Conservation (phyloP, 441 rosid species). For the Metrosideros polymorpha region DNA sequence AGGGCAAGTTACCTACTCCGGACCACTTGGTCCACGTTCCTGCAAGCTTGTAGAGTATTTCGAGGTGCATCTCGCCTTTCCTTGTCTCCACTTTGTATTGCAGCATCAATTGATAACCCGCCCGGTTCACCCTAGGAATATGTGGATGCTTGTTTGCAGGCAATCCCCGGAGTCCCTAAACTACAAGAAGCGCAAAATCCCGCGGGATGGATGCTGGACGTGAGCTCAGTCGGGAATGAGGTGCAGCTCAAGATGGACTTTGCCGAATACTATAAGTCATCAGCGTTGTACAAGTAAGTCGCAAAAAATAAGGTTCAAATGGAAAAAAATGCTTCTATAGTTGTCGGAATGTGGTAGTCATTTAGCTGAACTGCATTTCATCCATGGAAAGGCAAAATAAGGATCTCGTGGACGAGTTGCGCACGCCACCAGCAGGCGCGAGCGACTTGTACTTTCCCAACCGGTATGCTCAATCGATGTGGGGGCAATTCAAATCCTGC, state of each 20-base stretch:
- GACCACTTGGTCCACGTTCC: constrained; percentile 54
- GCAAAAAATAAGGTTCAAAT: background rate
- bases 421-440: constrained; percentile 57
- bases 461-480: constrained; percentile 43
- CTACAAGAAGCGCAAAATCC: constrained; percentile 56
- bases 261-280: constrained; percentile 41
- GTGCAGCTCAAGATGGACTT: constrained; percentile 50
- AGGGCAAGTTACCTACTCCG: constrained; percentile 64
- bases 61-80: constrained; percentile 26
- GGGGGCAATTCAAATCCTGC: constrained; percentile 87
- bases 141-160: constrained; percentile 20
- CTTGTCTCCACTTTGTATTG: background rate
- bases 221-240: constrained; percentile 62
- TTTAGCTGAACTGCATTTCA: background rate
- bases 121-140: background rate
- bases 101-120: background rate
- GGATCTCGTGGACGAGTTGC: constrained; percentile 62
- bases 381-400: constrained; percentile 43
- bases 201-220: constrained; percentile 82
- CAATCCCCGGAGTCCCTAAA: constrained; percentile 44
- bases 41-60: constrained; percentile 60
- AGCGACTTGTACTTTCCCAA: constrained; percentile 55
- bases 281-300: constrained; percentile 54
- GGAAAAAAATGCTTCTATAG: background rate
- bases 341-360: background rate